Conservation (phyloP, 768 basidiomycete species). For the Tulasnella sp. region DNA sequence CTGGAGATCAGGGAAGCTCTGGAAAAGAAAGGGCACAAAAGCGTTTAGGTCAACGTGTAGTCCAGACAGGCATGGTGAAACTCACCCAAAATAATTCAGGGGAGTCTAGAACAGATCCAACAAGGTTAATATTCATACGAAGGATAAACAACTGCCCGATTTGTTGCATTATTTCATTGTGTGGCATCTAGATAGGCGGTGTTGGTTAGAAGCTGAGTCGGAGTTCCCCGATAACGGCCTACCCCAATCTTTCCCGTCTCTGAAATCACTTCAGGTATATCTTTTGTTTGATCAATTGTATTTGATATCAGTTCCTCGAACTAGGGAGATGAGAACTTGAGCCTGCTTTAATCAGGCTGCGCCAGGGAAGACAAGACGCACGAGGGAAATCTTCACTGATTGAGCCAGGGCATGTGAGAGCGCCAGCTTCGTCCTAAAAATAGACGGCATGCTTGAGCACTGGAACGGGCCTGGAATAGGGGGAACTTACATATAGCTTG, state of each 20-base stretch:
- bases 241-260: slow-evolving; percentile 88
- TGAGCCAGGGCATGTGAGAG: slow-evolving; percentile 91
- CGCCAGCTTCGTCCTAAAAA: slow-evolving; percentile 82
- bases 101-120: slow-evolving; percentile 93
- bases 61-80: background rate
- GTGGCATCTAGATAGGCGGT: slow-evolving; percentile 30
- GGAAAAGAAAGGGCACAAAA: slow-evolving; percentile 22
- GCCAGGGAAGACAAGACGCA: slow-evolving; percentile 29
- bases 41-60: background rate
- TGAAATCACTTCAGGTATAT: slow-evolving; percentile 86
- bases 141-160: slow-evolving; percentile 91
- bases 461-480: slow-evolving; percentile 19
- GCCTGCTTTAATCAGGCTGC: background rate
- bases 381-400: slow-evolving; percentile 94
- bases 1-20: slow-evolving; percentile 92
- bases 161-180: slow-evolving; percentile 90
- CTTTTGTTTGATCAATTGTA: slow-evolving; percentile 94
- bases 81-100: slow-evolving; percentile 91
- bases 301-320: slow-evolving; percentile 88
- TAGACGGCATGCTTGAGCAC: slow-evolving; percentile 13
- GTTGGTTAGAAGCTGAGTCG: slow-evolving; percentile 12
- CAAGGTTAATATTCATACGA: slow-evolving; percentile 88
- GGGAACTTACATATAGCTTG: slow-evolving; percentile 78
- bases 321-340: slow-evolving; percentile 32
- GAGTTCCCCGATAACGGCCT: slow-evolving; percentile 28